Base-by-base conservation (phyloP, 225 moss, liverwort and hornwort species). In the Marchantia paleacea region DNA sequence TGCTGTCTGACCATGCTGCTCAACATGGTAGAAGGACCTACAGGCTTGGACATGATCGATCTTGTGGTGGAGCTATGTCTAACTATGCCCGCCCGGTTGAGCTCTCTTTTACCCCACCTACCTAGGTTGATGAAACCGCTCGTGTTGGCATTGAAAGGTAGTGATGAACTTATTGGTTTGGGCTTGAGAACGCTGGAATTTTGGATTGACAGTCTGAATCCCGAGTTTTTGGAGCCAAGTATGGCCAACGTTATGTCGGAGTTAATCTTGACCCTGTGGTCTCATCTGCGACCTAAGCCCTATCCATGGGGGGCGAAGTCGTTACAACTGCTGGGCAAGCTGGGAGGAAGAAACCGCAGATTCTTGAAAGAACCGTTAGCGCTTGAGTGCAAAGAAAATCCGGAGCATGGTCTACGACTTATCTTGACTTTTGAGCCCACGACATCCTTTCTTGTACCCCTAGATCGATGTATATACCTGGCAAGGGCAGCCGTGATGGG, bases 201-300 rank as follows among this genome's bases (percentile, higher is more conserved):
- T 72, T 99, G 99, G 99, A 99, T 99, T 83, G 99, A 99, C 80
- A 99, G 99, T 85, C 89, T 99, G 19, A 99, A 99, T 81, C 99
- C 99, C 69, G 99, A 99, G 81, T 99, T 95, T 84, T 74, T 99
- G 90, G 99, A 99, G 85, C 99, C 99, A 52, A 99, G 99, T 83
- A 99, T 99, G 99, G 99, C 99, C 57, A 95, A 91, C 65, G 99
- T 99, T 2, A 94, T 99, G 95, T 94, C 99, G 61, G 99, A 99
- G 83, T 89, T 99, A 63, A 95, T 99, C 75, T 82, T 99, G 88
- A 95, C 94, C 48, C 89, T 99, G 51, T 99, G 99, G 99, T 95
- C 99, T 53, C 99, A 99, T 86, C 94, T 99, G 80, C 99, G 91
- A 75, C 95, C 99, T 19, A 99, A 99, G 72, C 95, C 95, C 52